A percentile compares a stretch with the other conserved stretches of the same genome.
Conservation (phyloP, 2,329 filamentous ascomycete genomes). For the Teratosphaeria pseudoeucalypti region DNA sequence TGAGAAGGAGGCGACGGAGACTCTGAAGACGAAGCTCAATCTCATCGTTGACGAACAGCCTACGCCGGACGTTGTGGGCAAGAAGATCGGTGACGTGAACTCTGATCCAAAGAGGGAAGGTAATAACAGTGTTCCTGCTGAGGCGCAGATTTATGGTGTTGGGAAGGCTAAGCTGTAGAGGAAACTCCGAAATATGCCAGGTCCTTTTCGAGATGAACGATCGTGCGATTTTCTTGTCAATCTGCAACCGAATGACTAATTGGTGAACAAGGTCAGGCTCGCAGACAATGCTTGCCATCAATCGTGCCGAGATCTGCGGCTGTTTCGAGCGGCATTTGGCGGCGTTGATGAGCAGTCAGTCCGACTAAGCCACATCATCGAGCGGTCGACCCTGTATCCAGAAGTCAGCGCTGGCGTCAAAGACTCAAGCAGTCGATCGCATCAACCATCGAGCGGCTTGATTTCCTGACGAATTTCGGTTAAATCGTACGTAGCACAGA, state of each 20-base stretch:
- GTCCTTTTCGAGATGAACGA: too few species aligned
- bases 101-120: conserved; percentile 15
- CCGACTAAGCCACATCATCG: too few species aligned
- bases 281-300: too few species aligned
- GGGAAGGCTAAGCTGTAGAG: conserved; percentile 25
- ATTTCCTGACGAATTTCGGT: too few species aligned
- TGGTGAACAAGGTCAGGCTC: too few species aligned
- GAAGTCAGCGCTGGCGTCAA: background rate
- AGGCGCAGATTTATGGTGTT: conserved; percentile 32
- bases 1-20: conserved; percentile 27
- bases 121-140: conserved; percentile 29
- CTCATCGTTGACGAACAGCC: conserved; percentile 30
- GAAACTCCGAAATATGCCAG: background rate
- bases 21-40: conserved; percentile 21
- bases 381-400: background rate
- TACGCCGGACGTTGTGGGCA: conserved; percentile 21
- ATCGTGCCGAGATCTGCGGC: too few species aligned
- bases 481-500: too few species aligned
- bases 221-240: too few species aligned
- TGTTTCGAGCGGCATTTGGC: too few species aligned
- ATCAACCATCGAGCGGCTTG: background rate
- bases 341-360: too few species aligned
- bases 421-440: background rate
- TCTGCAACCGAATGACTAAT: too few species aligned
- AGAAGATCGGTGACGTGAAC: conserved; percentile 13